Evolutionary conservation across 2,329 filamentous ascomycete species (phyloP).

Genomic region (Phaeosphaeria sp.): DNA sequence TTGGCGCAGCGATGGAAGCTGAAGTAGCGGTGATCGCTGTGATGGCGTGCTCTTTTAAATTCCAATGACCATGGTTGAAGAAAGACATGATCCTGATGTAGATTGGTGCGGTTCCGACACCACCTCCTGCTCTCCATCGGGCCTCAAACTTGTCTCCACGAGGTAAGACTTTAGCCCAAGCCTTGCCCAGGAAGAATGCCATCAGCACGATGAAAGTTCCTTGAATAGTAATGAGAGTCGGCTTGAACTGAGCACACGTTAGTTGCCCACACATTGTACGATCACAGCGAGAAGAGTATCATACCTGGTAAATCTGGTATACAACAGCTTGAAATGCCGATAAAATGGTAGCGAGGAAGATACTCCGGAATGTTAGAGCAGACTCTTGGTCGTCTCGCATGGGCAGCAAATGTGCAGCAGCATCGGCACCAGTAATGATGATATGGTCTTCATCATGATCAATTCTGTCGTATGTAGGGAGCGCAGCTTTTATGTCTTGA

Average conservation of each 20-base stretch:
- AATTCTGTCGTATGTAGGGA: constrained; percentile 11
- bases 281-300: neutral
- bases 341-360: constrained; percentile 15
- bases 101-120: constrained; percentile 11
- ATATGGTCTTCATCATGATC: constrained; percentile 15
- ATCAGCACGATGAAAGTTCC: constrained; percentile 24
- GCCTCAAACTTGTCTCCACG: constrained; percentile 22
- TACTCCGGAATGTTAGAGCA: constrained; percentile 16
- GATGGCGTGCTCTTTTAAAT: constrained; percentile 19
- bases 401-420: constrained; percentile 19
- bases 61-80: constrained; percentile 21
- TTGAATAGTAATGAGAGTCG: constrained; percentile 19
- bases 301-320: constrained; percentile 20
- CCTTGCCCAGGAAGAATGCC: constrained; percentile 19
- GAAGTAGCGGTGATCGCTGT: constrained; percentile 21
- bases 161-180: constrained; percentile 17
- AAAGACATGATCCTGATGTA: constrained; percentile 21
- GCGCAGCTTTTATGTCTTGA: constrained; percentile 16
- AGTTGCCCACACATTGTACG: neutral
- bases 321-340: constrained; percentile 22
- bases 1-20: constrained; percentile 20
- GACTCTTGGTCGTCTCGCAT: constrained; percentile 18
- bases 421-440: constrained; percentile 22
- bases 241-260: constrained; percentile 16
- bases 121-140: constrained; percentile 17